Evolutionary conservation across 1,139 yeast genomes (phyloP).

Genomic region (Wickerhamiella pararugosa): DNA sequence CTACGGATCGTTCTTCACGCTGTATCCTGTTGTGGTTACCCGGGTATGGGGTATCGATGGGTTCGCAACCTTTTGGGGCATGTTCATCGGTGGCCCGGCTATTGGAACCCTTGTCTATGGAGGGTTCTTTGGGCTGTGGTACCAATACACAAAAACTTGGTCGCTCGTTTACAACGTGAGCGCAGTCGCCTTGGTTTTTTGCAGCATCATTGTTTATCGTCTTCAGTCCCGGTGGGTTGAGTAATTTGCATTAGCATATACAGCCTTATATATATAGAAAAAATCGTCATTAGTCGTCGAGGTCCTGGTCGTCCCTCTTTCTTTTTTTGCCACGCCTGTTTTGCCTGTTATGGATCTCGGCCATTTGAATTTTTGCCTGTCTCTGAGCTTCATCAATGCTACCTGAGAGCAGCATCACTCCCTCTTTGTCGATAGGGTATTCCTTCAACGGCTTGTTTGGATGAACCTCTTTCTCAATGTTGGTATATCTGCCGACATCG

Average conservation of each 20-base stretch:
- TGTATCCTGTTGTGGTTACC: constrained; percentile 71
- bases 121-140: constrained; percentile 50
- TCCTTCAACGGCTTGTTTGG: constrained; percentile 72
- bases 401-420: constrained; percentile 63
- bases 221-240: constrained; percentile 6
- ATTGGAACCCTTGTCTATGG: constrained; percentile 64
- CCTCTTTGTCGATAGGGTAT: constrained; percentile 66
- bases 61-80: constrained; percentile 89
- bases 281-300: constrained; percentile 15
- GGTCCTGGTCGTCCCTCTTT: constrained; percentile 21
- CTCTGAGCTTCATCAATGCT: constrained; percentile 88
- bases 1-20: constrained; percentile 76
- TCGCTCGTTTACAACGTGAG: constrained; percentile 10
- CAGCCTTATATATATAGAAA: neutral
- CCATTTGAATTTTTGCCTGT: constrained; percentile 75
- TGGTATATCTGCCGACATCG: constrained; percentile 71
- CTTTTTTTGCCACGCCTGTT: constrained; percentile 16
- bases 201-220: constrained; percentile 8
- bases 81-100: constrained; percentile 84
- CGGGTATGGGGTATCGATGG: constrained; percentile 80
- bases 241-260: neutral
- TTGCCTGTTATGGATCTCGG: constrained; percentile 48
- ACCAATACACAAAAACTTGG: constrained; percentile 28
- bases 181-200: constrained; percentile 6
- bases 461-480: constrained; percentile 49